These are phyloP conservation scores for Xanthoceras sorbifolium DNA, from an alignment of 345 rosid genomes.

Conservation along the genomic window DNA sequence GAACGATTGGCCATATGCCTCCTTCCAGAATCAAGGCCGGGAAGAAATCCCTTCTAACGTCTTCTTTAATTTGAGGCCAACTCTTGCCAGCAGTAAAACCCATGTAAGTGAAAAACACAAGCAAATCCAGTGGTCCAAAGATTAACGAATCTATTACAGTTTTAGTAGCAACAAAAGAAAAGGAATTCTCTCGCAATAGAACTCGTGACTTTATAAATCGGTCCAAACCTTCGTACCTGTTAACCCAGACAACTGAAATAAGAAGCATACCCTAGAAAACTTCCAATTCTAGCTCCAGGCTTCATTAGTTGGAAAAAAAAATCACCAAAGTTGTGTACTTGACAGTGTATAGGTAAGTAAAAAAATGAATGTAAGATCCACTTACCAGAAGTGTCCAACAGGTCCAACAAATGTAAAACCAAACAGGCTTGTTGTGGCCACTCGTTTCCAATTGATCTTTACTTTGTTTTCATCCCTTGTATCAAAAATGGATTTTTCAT, in stretches of 20 bases:
- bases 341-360: neutral
- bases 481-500: neutral
- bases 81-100: constrained; percentile 79
- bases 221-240: constrained; percentile 88
- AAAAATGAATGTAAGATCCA: neutral
- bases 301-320: neutral
- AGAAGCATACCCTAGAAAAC: neutral
- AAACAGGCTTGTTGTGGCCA: constrained; percentile 67
- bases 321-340: neutral
- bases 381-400: constrained; percentile 78
- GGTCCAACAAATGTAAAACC: constrained; percentile 87
- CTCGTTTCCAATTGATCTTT: constrained; percentile 76
- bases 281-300: neutral
- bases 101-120: constrained; percentile 87
- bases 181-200: constrained; percentile 61
- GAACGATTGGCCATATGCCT: constrained; percentile 81
- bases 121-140: constrained; percentile 81
- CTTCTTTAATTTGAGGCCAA: constrained; percentile 70
- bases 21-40: constrained; percentile 89
- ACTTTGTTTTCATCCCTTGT: constrained; percentile 24
- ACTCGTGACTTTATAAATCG: constrained; percentile 62
- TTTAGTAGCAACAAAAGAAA: constrained; percentile 73
- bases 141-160: constrained; percentile 87
- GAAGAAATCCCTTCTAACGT: constrained; percentile 86
- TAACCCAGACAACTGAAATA: neutral